Evolutionary conservation across 441 rosid genomes (phyloP).

Genomic region (Arabidopsis lyrata): DNA sequence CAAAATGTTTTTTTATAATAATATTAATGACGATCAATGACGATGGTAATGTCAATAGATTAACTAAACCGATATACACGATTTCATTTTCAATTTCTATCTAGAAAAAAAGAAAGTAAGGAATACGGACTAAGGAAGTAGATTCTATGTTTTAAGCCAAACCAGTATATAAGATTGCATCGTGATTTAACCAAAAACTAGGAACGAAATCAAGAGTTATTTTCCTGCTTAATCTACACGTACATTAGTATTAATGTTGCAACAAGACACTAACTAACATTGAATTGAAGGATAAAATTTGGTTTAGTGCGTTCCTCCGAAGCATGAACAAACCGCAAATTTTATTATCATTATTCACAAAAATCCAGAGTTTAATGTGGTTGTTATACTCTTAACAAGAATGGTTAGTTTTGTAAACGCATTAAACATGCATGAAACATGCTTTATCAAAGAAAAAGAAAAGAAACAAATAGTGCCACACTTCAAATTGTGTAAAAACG

Average conservation of each 20-base stretch:
- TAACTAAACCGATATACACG: background rate
- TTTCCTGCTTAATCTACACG: background rate
- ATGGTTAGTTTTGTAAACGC: background rate
- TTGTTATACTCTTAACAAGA: background rate
- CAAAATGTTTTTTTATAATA: background rate
- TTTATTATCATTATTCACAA: background rate
- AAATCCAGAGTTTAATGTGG: background rate
- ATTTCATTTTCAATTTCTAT: background rate
- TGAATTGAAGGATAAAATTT: background rate
- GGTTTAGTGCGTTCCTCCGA: background rate
- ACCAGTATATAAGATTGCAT: constrained; percentile 10
- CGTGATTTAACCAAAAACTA: constrained; percentile 7
- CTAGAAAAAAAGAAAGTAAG: constrained; percentile 12
- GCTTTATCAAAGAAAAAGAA: background rate
- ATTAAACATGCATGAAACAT: background rate
- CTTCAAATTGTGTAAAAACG: background rate
- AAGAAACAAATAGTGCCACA: background rate
- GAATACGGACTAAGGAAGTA: background rate
- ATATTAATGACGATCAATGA: too few species aligned
- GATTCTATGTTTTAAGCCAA: constrained; percentile 16
- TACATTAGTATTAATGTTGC: background rate
- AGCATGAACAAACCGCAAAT: background rate
- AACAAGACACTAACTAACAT: background rate
- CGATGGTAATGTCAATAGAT: too few species aligned
- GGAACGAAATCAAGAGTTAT: background rate